Evolutionary conservation across 2,329 filamentous ascomycete species (phyloP).

Genomic region (Ceratocystis ficicola): DNA sequence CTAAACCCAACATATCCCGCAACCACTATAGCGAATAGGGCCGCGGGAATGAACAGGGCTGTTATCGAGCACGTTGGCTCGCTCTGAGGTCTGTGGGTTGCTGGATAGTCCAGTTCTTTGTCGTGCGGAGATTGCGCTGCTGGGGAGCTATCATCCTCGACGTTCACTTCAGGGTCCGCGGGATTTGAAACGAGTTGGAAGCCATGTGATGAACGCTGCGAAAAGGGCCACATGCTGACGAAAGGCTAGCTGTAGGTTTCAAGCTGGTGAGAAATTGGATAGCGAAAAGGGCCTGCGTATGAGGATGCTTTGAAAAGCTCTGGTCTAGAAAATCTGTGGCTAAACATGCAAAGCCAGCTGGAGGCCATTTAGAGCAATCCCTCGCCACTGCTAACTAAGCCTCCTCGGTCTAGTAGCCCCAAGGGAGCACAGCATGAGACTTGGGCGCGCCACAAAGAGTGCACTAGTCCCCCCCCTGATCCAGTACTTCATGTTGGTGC

Average conservation of each 20-base stretch:
- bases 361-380: neutral
- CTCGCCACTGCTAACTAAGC: neutral
- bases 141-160: slow-evolving; percentile 19
- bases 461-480: neutral
- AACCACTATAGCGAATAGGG: slow-evolving; percentile 23
- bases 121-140: neutral
- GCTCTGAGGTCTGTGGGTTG: neutral
- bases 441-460: neutral
- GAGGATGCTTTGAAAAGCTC: neutral
- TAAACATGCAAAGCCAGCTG: neutral
- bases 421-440: slow-evolving; percentile 11
- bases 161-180: slow-evolving; percentile 22
- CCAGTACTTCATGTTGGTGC: neutral
- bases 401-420: neutral
- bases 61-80: slow-evolving; percentile 18
- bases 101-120: neutral
- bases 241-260: neutral
- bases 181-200: slow-evolving; percentile 21
- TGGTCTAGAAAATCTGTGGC: no score
- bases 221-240: slow-evolving; percentile 10
- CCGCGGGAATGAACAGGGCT: slow-evolving; percentile 15
- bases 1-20: slow-evolving; percentile 24
- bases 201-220: slow-evolving; percentile 8
- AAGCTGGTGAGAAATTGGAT: neutral
- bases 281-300: neutral